phyloP scores from a whole-genome alignment of 768 basidiomycete genomes.

The Sporobolomyces roseus region DNA sequence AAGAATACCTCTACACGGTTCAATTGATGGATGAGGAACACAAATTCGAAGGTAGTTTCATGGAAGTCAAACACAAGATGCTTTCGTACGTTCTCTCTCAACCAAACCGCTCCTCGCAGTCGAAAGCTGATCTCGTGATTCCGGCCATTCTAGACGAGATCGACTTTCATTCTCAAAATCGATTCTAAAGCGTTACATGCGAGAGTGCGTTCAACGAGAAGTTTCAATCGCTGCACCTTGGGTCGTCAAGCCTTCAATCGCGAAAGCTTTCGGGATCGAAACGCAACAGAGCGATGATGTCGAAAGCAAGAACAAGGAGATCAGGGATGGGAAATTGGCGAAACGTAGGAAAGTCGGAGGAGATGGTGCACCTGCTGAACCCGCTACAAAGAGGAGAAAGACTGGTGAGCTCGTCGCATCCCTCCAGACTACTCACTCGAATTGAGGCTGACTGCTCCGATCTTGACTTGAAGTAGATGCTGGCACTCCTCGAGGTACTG shows the following conservation, averaged over 20 bases:
- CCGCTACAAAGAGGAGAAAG: slow-evolving; percentile 7
- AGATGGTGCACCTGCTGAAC: no score
- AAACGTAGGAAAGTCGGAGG: slow-evolving; percentile 73
- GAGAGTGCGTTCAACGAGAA: slow-evolving; percentile 90
- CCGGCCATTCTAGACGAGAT: slow-evolving; percentile 65
- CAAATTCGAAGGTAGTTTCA: slow-evolving; percentile 64
- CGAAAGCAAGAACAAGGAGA: no score
- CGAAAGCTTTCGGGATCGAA: slow-evolving; percentile 76
- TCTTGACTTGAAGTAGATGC: not conserved
- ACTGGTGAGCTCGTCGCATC: not conserved
- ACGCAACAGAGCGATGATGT: no score
- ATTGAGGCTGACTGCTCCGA: no score
- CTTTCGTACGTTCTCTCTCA: slow-evolving; percentile 62
- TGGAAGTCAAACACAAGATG: slow-evolving; percentile 73
- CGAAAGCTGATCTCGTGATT: not conserved
- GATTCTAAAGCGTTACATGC: slow-evolving; percentile 90
- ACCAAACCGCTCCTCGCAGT: slow-evolving; percentile 2
- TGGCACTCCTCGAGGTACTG: not conserved
- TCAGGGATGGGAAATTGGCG: no score
- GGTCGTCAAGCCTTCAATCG: slow-evolving; percentile 84
- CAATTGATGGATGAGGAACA: slow-evolving; percentile 58
- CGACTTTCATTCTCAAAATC: slow-evolving; percentile 94
- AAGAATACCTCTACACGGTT: slow-evolving; percentile 79
- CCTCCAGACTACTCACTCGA: no score
- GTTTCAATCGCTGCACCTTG: slow-evolving; percentile 90